These are phyloP conservation scores for Lignosus rhinocerotis DNA, from an alignment of 1,284 basidiomycete species.

Conservation along the genomic window DNA sequence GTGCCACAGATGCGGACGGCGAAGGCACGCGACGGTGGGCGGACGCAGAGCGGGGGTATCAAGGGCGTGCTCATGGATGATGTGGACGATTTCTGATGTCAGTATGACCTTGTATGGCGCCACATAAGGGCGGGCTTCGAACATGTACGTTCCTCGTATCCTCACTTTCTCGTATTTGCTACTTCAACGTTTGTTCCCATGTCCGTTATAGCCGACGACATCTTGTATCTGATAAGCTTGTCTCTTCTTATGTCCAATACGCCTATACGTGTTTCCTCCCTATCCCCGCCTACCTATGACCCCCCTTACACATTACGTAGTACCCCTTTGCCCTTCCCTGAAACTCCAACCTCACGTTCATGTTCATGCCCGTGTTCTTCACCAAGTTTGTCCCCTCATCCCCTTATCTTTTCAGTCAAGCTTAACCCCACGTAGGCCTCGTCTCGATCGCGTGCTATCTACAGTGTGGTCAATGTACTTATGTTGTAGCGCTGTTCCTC, in stretches of 20 bases:
- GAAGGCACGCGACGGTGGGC: constrained; percentile 71
- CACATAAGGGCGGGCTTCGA: not conserved
- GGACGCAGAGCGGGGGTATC: constrained; percentile 80
- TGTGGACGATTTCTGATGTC: constrained; percentile 34
- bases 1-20: constrained; percentile 60
- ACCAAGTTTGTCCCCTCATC: not conserved
- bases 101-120: not conserved
- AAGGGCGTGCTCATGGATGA: constrained; percentile 52
- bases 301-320: not conserved
- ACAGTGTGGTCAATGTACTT: not conserved
- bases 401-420: not conserved
- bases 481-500: not conserved
- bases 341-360: not conserved
- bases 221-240: constrained; percentile 2
- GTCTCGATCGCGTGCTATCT: not conserved
- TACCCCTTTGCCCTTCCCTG: not conserved
- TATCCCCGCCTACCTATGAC: not conserved
- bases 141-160: not conserved
- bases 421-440: not conserved
- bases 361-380: not conserved
- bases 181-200: not conserved
- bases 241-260: not conserved
- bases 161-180: not conserved
- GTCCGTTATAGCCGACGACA: not conserved
- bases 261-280: not conserved